phyloP scores from a whole-genome alignment of 805 yeast genomes.

The Priceomyces medius region DNA sequence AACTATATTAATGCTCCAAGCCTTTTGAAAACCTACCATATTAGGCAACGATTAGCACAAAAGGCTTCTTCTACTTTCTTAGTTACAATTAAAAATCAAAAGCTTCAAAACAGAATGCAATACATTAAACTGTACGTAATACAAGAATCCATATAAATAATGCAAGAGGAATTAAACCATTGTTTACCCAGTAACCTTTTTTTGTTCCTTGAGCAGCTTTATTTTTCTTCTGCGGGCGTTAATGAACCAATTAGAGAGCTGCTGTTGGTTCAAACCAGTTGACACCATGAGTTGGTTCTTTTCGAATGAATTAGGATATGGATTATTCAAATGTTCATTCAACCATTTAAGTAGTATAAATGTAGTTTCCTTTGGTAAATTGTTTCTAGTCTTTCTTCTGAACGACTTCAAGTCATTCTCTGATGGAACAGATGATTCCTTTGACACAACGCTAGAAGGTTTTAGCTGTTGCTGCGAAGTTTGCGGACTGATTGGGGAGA shows the following conservation, averaged over 20 bases:
- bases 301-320: slow-evolving; percentile 81
- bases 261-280: slow-evolving; percentile 80
- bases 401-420: slow-evolving; percentile 2
- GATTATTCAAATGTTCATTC: slow-evolving; percentile 69
- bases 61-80: too few species aligned
- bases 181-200: slow-evolving; percentile 4
- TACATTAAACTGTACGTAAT: neutral
- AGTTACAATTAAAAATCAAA: too few species aligned
- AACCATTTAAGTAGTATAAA: slow-evolving; percentile 73
- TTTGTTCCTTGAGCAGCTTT: slow-evolving; percentile 45
- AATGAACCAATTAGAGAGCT: slow-evolving; percentile 83
- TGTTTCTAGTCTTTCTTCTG: slow-evolving; percentile 53
- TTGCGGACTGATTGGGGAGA: slow-evolving; percentile 1
- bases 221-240: slow-evolving; percentile 80
- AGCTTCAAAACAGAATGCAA: slow-evolving; percentile 1
- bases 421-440: neutral
- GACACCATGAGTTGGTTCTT: slow-evolving; percentile 64
- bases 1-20: too few species aligned
- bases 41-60: too few species aligned
- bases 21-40: too few species aligned
- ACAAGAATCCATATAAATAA: neutral
- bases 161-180: slow-evolving; percentile 1
- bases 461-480: neutral
- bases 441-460: neutral
- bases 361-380: slow-evolving; percentile 77